Evolutionary conservation across 2,329 filamentous ascomycete genomes (phyloP).

Genomic region (Myriosclerotinia curreyana): DNA sequence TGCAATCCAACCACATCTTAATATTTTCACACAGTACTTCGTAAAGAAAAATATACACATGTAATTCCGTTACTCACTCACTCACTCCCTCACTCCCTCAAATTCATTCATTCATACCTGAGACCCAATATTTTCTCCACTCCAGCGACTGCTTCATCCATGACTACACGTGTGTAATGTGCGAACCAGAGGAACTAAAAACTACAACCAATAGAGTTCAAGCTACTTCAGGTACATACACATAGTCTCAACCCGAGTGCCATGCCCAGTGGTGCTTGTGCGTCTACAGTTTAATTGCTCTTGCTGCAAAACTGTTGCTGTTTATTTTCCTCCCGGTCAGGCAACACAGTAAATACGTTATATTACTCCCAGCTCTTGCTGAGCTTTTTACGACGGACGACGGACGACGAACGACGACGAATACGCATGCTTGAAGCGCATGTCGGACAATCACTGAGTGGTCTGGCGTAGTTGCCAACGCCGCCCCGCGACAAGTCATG

Average conservation of each 20-base stretch:
- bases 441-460: conserved; percentile 32
- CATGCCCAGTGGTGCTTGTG: conserved; percentile 23
- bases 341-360: conserved; percentile 16
- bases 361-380: conserved; percentile 20
- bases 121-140: conserved; percentile 18
- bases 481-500: conserved; percentile 44
- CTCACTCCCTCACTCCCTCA: no score
- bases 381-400: conserved; percentile 15
- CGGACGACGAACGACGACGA: conserved; percentile 16
- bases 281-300: conserved; percentile 12
- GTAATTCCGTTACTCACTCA: no score
- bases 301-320: conserved; percentile 14
- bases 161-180: conserved; percentile 11
- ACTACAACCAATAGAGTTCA: conserved; percentile 15
- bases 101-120: no score
- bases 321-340: conserved; percentile 4
- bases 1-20: no score
- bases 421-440: conserved; percentile 25
- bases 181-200: conserved; percentile 4
- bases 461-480: conserved; percentile 31
- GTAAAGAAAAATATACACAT: no score
- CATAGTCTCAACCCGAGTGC: conserved; percentile 12
- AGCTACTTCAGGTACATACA: conserved; percentile 6
- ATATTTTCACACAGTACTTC: no score
- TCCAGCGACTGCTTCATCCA: conserved; percentile 11